Evolutionary conservation across 129 eudicot genomes (phyloP).

Genomic region (Smallanthus sonchifolius): DNA sequence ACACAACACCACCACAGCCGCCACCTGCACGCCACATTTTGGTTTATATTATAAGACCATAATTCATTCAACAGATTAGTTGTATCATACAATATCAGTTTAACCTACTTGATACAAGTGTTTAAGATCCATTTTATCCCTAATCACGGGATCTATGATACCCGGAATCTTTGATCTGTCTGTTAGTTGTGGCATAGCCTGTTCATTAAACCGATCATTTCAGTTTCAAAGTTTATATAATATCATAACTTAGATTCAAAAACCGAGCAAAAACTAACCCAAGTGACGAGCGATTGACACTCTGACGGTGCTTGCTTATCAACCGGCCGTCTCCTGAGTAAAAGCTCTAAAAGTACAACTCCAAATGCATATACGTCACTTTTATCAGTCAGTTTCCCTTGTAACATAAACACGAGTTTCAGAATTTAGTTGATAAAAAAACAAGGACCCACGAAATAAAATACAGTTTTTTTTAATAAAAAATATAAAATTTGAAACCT

Average conservation of each 20-base stretch:
- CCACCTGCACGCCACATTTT: slow-evolving; percentile 50
- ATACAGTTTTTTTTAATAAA: neutral
- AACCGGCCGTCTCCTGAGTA: slow-evolving; percentile 65
- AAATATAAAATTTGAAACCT: neutral
- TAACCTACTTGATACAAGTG: slow-evolving; percentile 77
- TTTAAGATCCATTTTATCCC: slow-evolving; percentile 79
- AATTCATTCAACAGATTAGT: neutral
- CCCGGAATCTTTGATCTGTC: slow-evolving; percentile 68
- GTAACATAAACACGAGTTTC: slow-evolving; percentile 6
- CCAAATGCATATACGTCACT: slow-evolving; percentile 74
- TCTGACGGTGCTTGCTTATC: slow-evolving; percentile 65
- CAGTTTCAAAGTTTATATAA: neutral
- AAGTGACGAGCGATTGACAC: slow-evolving; percentile 75
- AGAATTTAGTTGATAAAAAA: neutral
- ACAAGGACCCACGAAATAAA: neutral
- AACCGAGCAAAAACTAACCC: slow-evolving; percentile 44
- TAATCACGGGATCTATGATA: slow-evolving; percentile 73
- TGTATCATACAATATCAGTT: neutral
- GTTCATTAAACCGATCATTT: slow-evolving; percentile 13
- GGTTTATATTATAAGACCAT: neutral
- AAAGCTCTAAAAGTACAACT: slow-evolving; percentile 72
- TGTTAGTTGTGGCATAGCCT: slow-evolving; percentile 89
- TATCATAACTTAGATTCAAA: neutral
- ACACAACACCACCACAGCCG: slow-evolving; percentile 94
- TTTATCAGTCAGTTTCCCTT: slow-evolving; percentile 68